Evolutionary conservation across 139 green algal species (phyloP).

Genomic region (Coccomyxa sp.): DNA sequence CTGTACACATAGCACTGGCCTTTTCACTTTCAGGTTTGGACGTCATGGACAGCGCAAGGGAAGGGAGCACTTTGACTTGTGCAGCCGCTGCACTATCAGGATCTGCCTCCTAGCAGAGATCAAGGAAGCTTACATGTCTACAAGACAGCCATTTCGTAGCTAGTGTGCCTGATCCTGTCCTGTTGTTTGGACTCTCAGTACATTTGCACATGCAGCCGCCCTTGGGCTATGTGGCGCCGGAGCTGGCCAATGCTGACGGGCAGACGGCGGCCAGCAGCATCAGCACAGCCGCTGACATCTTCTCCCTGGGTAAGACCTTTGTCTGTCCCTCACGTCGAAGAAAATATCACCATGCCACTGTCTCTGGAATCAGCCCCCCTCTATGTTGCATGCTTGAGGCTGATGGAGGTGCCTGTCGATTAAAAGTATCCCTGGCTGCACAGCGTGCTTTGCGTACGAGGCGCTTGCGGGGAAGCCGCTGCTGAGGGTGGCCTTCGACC

Average conservation of each 20-base stretch:
- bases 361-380: too few species aligned
- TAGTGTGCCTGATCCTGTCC: neutral
- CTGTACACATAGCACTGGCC: too few species aligned
- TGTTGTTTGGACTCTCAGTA: neutral
- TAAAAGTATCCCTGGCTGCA: neutral
- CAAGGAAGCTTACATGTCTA: too few species aligned
- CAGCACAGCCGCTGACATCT: slow-evolving; percentile 60
- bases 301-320: slow-evolving; percentile 66
- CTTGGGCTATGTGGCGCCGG: slow-evolving; percentile 69
- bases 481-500: slow-evolving; percentile 15
- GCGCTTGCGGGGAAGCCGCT: slow-evolving; percentile 33
- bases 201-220: slow-evolving; percentile 41
- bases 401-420: neutral
- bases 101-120: too few species aligned
- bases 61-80: too few species aligned
- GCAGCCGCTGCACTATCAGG: too few species aligned
- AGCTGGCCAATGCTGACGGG: slow-evolving; percentile 47
- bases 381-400: neutral
- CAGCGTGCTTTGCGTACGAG: slow-evolving; percentile 51
- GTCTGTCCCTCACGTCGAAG: too few species aligned
- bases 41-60: too few species aligned
- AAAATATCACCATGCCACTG: too few species aligned
- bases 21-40: too few species aligned
- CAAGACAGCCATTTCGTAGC: too few species aligned
- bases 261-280: slow-evolving; percentile 4